These are phyloP conservation scores for Crithidia thermophila DNA, from an alignment of 208 protist species.

Conservation along the genomic window DNA sequence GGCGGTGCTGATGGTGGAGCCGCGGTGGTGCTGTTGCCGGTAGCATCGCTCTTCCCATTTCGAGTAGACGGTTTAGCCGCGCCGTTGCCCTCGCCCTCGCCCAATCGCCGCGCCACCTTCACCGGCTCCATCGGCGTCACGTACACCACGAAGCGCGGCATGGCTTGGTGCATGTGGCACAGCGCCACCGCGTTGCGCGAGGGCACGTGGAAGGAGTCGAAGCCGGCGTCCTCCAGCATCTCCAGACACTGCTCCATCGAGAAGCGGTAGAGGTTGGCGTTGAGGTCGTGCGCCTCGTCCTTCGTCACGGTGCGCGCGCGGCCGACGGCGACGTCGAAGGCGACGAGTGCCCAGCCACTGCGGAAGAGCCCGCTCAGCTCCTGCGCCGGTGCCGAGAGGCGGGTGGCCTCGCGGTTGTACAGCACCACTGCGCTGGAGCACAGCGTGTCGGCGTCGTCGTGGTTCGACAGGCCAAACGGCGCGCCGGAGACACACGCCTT, in stretches of 20 bases:
- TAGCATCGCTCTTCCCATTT: no score
- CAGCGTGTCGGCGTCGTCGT: constrained; percentile 48
- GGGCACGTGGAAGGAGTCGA: constrained; percentile 54
- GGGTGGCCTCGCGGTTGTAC: constrained; percentile 49
- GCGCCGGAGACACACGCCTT: constrained; percentile 28
- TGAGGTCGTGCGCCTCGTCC: constrained; percentile 52
- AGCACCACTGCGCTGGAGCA: constrained; percentile 63
- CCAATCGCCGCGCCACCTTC: constrained; percentile 23
- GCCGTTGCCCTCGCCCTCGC: background rate
- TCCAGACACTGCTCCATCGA: constrained; percentile 64
- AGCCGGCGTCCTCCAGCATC: constrained; percentile 66
- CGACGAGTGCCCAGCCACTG: constrained; percentile 57
- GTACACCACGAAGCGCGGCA: constrained; percentile 57
- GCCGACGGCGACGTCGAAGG: constrained; percentile 58
- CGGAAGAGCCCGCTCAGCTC: constrained; percentile 23
- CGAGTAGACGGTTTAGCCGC: background rate
- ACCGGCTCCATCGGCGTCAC: constrained; percentile 26
- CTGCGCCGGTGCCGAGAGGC: constrained; percentile 16
- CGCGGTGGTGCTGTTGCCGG: background rate
- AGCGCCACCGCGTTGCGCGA: constrained; percentile 51
- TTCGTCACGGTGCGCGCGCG: constrained; percentile 43
- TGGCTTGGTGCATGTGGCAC: constrained; percentile 49
- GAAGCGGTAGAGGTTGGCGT: constrained; percentile 45
- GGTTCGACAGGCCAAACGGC: constrained; percentile 25
- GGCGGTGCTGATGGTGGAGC: background rate